Evolutionary conservation across 1,284 basidiomycete genomes (phyloP), one percentile per base, ranked within the genome.

Genomic region (Hemileia vastatrix): DNA sequence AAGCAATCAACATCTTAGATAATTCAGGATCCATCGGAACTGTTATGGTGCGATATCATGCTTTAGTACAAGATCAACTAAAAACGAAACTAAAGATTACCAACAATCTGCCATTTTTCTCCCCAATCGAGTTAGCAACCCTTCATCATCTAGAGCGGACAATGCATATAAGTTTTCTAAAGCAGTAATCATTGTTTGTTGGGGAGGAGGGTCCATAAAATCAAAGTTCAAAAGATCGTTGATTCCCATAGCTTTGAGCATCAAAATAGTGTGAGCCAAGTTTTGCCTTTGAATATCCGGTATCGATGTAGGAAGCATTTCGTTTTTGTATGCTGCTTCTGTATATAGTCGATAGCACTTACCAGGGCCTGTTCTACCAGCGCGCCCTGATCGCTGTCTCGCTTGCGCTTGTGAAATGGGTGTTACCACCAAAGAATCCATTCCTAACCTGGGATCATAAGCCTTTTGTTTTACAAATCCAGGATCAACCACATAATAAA

Each of bases 401-500:
- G 95, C 94, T 76, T 97, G 93, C 3, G 95, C 93, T 79, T 98
- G 94, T 11, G 94, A 97, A 71, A 98, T 98, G 48, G 95, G 95
- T 52, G 94, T 97, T 47, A 98, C 95, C 50, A 97, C 88, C 63
- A 99, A 83, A 18, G 91, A 95, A 78, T 98, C 95, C 94, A 98
- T 98, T 69, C 94, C 95, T 65, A 98, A 79, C 55, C 90, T 83
- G 19, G 95, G 92, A 76, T 99, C 94, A 77, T 96, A 98, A 0
- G 92, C 94, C 73, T 97, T 98, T 77, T 98, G 95, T 78, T 99
- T 99, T 36, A 92, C 88, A 78, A 98, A 98, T 6, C 95, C 95
- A 1, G 95, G 94, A 75, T 99, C 95, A 68, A 97, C 86, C 45
- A 99, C 94, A 71, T 98, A 99, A 81, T 96, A 97, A 73, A 99